Base-by-base conservation (phyloP, 2,329 filamentous ascomycete species). In the Capronia americana region DNA sequence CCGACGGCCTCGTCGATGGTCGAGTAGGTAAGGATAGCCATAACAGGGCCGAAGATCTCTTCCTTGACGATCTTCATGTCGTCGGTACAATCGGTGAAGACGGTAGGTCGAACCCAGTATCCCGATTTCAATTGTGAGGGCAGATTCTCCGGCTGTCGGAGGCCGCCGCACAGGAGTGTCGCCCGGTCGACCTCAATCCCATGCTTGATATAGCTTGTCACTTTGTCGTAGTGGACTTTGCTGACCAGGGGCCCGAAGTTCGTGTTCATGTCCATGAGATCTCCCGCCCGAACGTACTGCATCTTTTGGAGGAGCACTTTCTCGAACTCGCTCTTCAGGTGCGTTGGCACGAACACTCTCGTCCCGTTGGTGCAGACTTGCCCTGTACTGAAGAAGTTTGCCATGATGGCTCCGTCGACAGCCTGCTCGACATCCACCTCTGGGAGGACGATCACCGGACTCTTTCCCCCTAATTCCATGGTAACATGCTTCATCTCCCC, bases 281-380 rank as follows among this genome's bases (percentile, higher is more conserved):
- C 85, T 26, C 93, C 92, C 0, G 91, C 82, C 46, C 92, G 89
- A 57, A 93, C 83, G 72, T 86, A 84, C 67, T 82, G 73, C 78
- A 96, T 90, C 75, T 92, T 92, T 68, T 89, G 85, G 1, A 93
- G 74, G 1, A 96, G 80, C 0, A 81, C 80, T 72, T 84, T 82
- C 77, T 96, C 92, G 70, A 96, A 93, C 0, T 81, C 82, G 14
- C 79, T 64, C 75, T 93, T 88, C 77, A 92, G 84, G 44, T 79
- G 76, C 38, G 83, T 80, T 0, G 90, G 92, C 2, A 97, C 85
- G 76, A 96, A 96, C 38, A 96, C 92, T 11, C 93, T 85, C 0
- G 93, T 96, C 57, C 93, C 93, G 77, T 96, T 96, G 58, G 93
- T 96, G 84, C 93, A 97, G 58, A 96, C 92, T 79, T 97, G 93